Evolutionary conservation across 2,329 filamentous ascomycete species (phyloP), one percentile per base, ranked within the genome.

Genomic region (Penicillium sp.): DNA sequence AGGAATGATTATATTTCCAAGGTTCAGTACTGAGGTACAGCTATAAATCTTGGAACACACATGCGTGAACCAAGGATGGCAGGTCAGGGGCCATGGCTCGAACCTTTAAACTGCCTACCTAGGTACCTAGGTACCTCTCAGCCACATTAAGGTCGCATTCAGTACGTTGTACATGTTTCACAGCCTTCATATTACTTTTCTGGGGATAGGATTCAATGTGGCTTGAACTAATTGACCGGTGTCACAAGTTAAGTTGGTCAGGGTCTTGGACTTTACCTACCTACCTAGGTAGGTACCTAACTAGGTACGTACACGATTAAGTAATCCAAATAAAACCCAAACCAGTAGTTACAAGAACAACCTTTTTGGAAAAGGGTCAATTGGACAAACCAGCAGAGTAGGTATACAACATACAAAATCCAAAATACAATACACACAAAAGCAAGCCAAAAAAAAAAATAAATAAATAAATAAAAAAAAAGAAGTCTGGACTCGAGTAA

Each of bases 401-500:
- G 8, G 24, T 26, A 26, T 24, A 24, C 5, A 24, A 24, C 6
- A 24, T 26, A 9, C 16, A 40, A 20, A n/a, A n/a, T n/a, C n/a
- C n/a, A n/a, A 24, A 24, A 24, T 26, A 9, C 16, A 40, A 20
- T 8, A 29, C 18, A 14, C 24, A 45, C 35, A 50, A 20, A 20
- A 39, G n/a, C 31, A 35, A 22, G 8, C 5, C 24, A 26, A 44
- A 39, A 5, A 32, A 26, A 32, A 26, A n/a, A 20, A 22, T n/a
- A n/a, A n/a, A n/a, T n/a, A n/a, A n/a, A n/a, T n/a, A 22, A n/a
- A 53, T 4, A 43, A 16, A n/a, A 11, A n/a, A 8, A 40, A 13
- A 11, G 22, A 31, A 31, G 32, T 50, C 52, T 50, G 39, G 52
- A 50, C 52, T 55, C 52, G 52, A 29, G 29, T 31, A 49, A 46